These are phyloP conservation scores for Epichloe coenophiala DNA, from an alignment of 2,329 filamentous ascomycete species.

Conservation along the genomic window DNA sequence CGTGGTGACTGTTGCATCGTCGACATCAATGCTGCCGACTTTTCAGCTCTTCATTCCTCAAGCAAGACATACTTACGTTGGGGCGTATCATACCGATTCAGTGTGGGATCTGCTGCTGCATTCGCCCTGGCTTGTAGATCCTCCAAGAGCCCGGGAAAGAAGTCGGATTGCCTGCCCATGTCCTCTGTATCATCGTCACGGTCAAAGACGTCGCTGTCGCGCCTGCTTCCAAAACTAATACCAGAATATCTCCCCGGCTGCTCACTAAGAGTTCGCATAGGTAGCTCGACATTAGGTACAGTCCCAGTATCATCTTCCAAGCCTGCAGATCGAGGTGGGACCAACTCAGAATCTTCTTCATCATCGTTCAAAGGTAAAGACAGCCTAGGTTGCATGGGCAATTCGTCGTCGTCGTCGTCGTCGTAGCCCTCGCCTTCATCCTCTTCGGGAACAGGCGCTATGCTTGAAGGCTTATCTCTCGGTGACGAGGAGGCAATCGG, in stretches of 20 bases:
- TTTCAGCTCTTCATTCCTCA: neutral
- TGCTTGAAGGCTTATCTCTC: conserved; percentile 14
- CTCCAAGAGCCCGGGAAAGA: conserved; percentile 35
- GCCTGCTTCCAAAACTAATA: conserved; percentile 38
- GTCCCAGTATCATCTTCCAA: conserved; percentile 48
- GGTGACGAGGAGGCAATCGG: conserved; percentile 33
- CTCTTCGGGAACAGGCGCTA: conserved; percentile 18
- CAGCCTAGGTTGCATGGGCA: conserved; percentile 38
- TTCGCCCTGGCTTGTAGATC: conserved; percentile 27
- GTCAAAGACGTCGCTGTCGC: conserved; percentile 39
- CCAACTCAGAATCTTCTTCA: conserved; percentile 33
- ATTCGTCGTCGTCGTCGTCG: too few relatives aligned
- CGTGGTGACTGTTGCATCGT: conserved; percentile 25
- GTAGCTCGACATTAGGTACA: conserved; percentile 44
- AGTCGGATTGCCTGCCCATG: conserved; percentile 33
- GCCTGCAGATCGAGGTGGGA: conserved; percentile 38
- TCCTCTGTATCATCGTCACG: conserved; percentile 25
- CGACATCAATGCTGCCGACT: conserved; percentile 23
- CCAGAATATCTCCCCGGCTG: conserved; percentile 32
- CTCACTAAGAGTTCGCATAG: conserved; percentile 37
- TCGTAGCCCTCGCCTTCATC: conserved; percentile 21
- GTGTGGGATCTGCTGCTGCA: conserved; percentile 24
- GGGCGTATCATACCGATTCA: conserved; percentile 26
- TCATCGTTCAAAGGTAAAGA: conserved; percentile 39
- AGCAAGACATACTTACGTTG: too few relatives aligned